These are phyloP conservation scores for Luvunga scandens DNA, from an alignment of 345 rosid genomes.

Conservation along the genomic window DNA sequence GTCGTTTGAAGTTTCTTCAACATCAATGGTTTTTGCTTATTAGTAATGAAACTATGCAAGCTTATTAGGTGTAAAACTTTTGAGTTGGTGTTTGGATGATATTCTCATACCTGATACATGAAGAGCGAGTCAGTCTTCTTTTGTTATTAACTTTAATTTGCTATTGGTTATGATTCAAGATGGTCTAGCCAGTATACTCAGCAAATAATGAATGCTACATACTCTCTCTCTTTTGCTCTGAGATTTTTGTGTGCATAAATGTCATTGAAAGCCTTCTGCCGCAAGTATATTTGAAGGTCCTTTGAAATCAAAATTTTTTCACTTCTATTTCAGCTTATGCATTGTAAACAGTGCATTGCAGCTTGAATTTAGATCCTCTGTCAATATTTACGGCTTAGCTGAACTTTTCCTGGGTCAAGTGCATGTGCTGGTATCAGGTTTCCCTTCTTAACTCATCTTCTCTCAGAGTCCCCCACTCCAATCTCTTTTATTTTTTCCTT, in stretches of 20 bases:
- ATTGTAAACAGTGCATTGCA: background rate
- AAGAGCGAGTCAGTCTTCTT: background rate
- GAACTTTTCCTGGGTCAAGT: background rate
- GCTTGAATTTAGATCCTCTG: background rate
- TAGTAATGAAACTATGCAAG: background rate
- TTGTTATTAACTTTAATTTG: background rate
- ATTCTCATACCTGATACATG: background rate
- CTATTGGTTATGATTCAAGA: background rate
- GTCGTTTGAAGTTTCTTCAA: background rate
- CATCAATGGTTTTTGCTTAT: background rate
- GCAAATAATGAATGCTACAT: background rate
- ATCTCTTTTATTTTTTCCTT: background rate
- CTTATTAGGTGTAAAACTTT: background rate
- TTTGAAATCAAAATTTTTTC: background rate
- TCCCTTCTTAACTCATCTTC: background rate
- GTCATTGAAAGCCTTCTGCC: background rate
- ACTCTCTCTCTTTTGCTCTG: background rate
- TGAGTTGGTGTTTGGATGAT: background rate
- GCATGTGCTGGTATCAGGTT: background rate
- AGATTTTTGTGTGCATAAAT: background rate
- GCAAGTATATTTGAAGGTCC: background rate
- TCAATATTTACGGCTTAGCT: background rate
- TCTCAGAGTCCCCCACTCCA: background rate
- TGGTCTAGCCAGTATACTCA: background rate
- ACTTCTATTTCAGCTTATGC: background rate